phyloP scores from a whole-genome alignment of 805 yeast species.

The Vanderwaltozyma verrucispora region DNA sequence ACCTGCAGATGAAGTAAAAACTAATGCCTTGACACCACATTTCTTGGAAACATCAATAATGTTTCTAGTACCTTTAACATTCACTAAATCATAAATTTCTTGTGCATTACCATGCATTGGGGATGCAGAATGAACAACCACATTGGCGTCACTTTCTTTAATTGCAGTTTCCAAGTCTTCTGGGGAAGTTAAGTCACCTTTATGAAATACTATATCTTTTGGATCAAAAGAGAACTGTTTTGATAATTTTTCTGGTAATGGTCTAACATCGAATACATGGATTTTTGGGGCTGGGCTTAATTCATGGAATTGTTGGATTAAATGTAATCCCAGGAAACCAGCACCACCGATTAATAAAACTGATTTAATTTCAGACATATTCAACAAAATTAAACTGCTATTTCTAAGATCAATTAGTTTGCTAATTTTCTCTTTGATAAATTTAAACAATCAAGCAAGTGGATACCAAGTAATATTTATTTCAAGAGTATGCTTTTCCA shows the following conservation, averaged over 20 bases:
- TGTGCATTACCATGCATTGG: constrained; percentile 88
- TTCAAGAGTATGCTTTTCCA: too few relatives aligned
- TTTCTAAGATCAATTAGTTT: too few relatives aligned
- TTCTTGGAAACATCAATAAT: constrained; percentile 54
- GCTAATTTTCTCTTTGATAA: too few relatives aligned
- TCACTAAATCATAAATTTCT: constrained; percentile 77
- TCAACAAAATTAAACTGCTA: not conserved
- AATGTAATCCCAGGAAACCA: constrained; percentile 87
- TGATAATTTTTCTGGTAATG: constrained; percentile 64
- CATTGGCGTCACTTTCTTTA: constrained; percentile 46
- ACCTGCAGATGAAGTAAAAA: constrained; percentile 96
- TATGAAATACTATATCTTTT: constrained; percentile 44
- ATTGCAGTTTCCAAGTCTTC: constrained; percentile 61
- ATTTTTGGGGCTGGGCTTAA: constrained; percentile 58
- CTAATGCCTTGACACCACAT: constrained; percentile 48
- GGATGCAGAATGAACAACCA: constrained; percentile 91
- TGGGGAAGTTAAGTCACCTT: constrained; percentile 77
- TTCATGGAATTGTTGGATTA: constrained; percentile 73
- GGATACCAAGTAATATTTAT: too few relatives aligned
- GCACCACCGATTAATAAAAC: constrained; percentile 92
- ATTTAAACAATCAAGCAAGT: too few relatives aligned
- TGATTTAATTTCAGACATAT: constrained; percentile 13
- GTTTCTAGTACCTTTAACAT: constrained; percentile 78
- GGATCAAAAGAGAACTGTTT: constrained; percentile 66
- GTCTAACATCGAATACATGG: constrained; percentile 86